Conservation (phyloP, 2,329 filamentous ascomycete species). For the Penicillium sp. region DNA sequence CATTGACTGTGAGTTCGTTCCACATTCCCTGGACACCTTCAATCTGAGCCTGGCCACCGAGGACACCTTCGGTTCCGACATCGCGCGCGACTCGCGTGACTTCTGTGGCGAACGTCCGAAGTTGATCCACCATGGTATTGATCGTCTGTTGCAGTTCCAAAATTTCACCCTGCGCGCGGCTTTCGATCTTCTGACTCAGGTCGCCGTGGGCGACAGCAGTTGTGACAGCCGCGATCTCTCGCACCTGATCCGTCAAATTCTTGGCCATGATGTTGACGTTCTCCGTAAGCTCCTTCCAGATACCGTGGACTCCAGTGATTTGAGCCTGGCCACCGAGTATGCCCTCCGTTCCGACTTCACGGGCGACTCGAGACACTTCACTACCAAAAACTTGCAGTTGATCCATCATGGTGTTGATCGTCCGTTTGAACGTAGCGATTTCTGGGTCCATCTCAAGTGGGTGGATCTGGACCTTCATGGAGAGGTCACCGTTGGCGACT, state of each 20-base stretch:
- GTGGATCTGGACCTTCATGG: conserved; percentile 95
- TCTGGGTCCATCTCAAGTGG: conserved; percentile 96
- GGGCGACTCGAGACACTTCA: conserved; percentile 90
- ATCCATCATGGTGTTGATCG: conserved; percentile 99
- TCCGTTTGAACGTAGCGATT: conserved; percentile 96
- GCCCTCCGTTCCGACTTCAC: conserved; percentile 94
- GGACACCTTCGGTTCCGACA: conserved; percentile 80
- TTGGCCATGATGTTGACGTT: conserved; percentile 86
- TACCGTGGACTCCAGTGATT: conserved; percentile 91
- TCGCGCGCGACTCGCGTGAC: conserved; percentile 81
- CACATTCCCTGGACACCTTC: conserved; percentile 85
- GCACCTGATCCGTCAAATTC: conserved; percentile 79
- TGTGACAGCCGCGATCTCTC: conserved; percentile 82
- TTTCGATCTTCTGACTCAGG: conserved; percentile 80
- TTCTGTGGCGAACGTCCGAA: conserved; percentile 80
- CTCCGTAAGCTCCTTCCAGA: conserved; percentile 95
- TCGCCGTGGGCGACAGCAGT: conserved; percentile 82
- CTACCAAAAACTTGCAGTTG: conserved; percentile 95
- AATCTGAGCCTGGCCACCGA: conserved; percentile 80
- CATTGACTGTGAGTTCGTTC: conserved; percentile 83
- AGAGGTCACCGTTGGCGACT: conserved; percentile 90
- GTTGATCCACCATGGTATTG: conserved; percentile 86
- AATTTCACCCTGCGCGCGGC: conserved; percentile 79
- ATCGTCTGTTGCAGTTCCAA: conserved; percentile 82
- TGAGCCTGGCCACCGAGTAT: conserved; percentile 91